Evolutionary conservation across 495 filamentous ascomycete genomes (phyloP).

Genomic region (Neurospora sp.): DNA sequence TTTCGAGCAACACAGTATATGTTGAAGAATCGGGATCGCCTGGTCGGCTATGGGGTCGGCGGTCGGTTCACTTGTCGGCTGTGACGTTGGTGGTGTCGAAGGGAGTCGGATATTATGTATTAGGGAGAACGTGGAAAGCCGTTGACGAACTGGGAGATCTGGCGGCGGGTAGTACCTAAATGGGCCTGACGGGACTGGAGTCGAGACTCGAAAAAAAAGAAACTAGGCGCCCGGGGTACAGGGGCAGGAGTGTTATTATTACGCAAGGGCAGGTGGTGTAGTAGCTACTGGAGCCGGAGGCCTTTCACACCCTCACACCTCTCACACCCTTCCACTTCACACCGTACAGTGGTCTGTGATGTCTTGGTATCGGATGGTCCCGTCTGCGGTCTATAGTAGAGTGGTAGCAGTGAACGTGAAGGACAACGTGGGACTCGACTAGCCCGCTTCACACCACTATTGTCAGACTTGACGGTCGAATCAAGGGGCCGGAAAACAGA

Average conservation of each 20-base stretch:
- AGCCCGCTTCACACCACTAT: not conserved
- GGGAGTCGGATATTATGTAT: not conserved
- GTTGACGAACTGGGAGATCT: not conserved
- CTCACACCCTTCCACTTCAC: not conserved
- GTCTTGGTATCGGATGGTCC: not conserved
- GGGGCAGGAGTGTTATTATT: not conserved
- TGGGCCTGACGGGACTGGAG: not conserved
- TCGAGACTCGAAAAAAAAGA: not conserved
- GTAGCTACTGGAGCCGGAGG: not conserved
- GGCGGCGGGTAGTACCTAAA: not conserved
- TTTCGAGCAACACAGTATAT: not conserved
- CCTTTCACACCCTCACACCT: not conserved
- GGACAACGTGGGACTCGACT: not conserved
- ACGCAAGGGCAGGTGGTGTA: not conserved
- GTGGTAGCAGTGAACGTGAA: not conserved
- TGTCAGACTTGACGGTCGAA: conserved; percentile 6
- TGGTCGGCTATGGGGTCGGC: not conserved
- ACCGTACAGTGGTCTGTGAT: not conserved
- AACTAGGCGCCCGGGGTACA: not conserved
- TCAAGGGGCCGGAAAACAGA: conserved; percentile 7
- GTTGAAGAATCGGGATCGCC: not conserved
- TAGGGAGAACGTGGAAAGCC: not conserved
- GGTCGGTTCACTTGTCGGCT: not conserved
- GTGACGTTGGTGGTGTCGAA: not conserved
- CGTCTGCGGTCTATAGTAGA: not conserved